Evolutionary conservation across 306 rosid species (phyloP), one percentile per base, ranked within the genome.

Genomic region (Quercus glauca): DNA sequence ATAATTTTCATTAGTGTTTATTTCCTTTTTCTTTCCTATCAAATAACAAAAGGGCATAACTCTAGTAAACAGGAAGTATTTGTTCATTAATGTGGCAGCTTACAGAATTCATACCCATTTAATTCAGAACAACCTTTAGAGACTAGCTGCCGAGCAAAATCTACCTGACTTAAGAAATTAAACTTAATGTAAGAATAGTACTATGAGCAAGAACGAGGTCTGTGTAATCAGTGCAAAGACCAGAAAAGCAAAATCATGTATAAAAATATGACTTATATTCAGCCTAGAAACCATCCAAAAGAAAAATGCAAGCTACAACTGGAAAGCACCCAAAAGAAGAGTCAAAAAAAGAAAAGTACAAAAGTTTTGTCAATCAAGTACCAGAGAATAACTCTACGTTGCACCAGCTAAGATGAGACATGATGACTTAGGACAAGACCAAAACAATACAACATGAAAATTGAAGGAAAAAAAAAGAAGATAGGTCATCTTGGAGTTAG

Each of bases 61-160:
- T 20, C 70, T 15, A 64, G 20, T 31, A 28, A 21, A 60, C 6
- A 6, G 29, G 43, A 64, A 31, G 70, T 28, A 64, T 31, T 64
- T 15, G 41, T 17, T 29, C 70, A 64, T 6, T 64, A 64, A 64
- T 64, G 43, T 18, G 43, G 70, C 29, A 64, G 70, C 45, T 64
- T 29, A 64, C 26, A 28, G 65, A 55, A 55, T 72, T 35, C 76
- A 69, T 82, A 86, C 89, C 89, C 89, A 51, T 79, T 74, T 75
- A 86, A 35, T 53, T 82, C 86, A 19, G 86, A 60, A 37, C 21
- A 80, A 60, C 72, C 73, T 35, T 77, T 83, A 67, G 75, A 56
- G 9, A 78, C 80, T 58, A 56, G 73, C 41, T 68, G 79, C 7
- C 81, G 70, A 56, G 77, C 64, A 82, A 76, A 86, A 57, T 72